A percentile compares a stretch with the other conserved stretches of the same genome.
phyloP scores from a whole-genome alignment of 2,329 filamentous ascomycete species.

The Hypoxylon sp. region DNA sequence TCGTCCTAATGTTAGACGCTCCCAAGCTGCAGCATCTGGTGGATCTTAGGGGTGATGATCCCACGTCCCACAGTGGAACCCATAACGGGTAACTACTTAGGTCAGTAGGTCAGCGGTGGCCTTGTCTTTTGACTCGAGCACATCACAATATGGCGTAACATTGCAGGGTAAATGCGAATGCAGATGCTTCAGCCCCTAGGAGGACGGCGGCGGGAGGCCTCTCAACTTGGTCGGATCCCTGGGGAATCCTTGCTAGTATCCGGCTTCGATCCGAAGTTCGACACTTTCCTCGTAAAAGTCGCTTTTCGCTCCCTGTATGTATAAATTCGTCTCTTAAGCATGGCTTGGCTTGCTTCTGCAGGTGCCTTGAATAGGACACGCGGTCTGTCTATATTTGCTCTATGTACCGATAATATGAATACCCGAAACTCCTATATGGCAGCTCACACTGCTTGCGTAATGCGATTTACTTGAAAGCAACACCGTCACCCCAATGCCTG shows the following conservation, averaged over 20 bases:
- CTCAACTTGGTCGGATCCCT: background rate
- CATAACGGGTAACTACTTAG: constrained; percentile 17
- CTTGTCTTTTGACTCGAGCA: constrained; percentile 5
- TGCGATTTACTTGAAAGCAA: constrained; percentile 33
- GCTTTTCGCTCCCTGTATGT: constrained; percentile 9
- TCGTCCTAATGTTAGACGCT: constrained; percentile 8
- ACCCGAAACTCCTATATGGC: constrained; percentile 35
- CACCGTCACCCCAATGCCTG: constrained; percentile 29
- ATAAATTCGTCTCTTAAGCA: constrained; percentile 17
- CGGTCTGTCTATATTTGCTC: constrained; percentile 20
- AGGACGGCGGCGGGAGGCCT: background rate
- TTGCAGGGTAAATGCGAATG: background rate
- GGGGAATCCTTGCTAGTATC: background rate
- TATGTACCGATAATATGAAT: constrained; percentile 33
- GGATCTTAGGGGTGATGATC: constrained; percentile 39
- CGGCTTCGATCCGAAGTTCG: background rate
- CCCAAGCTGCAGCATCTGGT: constrained; percentile 31
- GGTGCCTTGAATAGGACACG: constrained; percentile 7
- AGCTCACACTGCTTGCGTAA: constrained; percentile 32
- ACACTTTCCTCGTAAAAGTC: constrained; percentile 28
- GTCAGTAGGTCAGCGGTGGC: constrained; percentile 1
- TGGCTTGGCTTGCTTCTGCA: constrained; percentile 25
- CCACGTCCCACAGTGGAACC: constrained; percentile 31
- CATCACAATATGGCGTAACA: constrained; percentile 18
- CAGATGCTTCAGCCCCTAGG: background rate